phyloP scores from a whole-genome alignment of 2,329 filamentous ascomycete genomes.

The Exophiala sideris region DNA sequence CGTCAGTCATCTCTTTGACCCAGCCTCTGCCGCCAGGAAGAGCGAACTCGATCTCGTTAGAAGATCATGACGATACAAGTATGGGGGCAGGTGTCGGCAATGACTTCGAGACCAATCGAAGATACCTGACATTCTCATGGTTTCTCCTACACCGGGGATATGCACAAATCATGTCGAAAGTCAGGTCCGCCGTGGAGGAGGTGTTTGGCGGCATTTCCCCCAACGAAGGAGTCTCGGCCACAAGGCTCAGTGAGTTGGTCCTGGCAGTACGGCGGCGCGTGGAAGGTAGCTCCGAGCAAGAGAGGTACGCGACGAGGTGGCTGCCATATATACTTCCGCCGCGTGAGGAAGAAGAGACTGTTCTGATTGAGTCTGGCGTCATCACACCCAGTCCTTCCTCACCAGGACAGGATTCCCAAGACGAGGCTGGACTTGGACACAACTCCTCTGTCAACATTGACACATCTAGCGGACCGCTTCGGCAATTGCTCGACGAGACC shows the following conservation, averaged over 20 bases:
- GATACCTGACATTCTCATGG: slow-evolving; percentile 96
- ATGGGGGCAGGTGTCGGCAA: slow-evolving; percentile 75
- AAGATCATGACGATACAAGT: slow-evolving; percentile 90
- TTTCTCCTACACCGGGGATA: slow-evolving; percentile 93
- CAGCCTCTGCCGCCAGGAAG: slow-evolving; percentile 61
- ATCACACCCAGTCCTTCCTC: slow-evolving; percentile 40
- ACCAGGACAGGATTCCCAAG: slow-evolving; percentile 25
- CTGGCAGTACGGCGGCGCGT: slow-evolving; percentile 79
- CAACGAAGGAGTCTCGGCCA: slow-evolving; percentile 79
- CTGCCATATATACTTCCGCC: slow-evolving; percentile 79
- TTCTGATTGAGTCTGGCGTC: slow-evolving; percentile 80
- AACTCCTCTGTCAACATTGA: slow-evolving; percentile 16
- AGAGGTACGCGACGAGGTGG: slow-evolving; percentile 67
- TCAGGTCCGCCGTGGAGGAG: slow-evolving; percentile 80
- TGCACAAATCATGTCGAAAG: slow-evolving; percentile 74
- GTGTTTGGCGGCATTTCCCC: slow-evolving; percentile 88
- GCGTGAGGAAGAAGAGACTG: slow-evolving; percentile 66
- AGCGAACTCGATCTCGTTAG: slow-evolving; percentile 65
- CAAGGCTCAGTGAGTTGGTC: slow-evolving; percentile 74
- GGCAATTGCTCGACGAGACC: slow-evolving; percentile 88
- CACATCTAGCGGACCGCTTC: slow-evolving; percentile 51
- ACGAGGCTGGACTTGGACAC: slow-evolving; percentile 12
- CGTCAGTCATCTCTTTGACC: slow-evolving; percentile 87
- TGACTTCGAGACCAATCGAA: slow-evolving; percentile 93
- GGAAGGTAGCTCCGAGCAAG: slow-evolving; percentile 68